phyloP scores from a whole-genome alignment of 768 basidiomycete species.

The Rubroboletus pulcherrimus region DNA sequence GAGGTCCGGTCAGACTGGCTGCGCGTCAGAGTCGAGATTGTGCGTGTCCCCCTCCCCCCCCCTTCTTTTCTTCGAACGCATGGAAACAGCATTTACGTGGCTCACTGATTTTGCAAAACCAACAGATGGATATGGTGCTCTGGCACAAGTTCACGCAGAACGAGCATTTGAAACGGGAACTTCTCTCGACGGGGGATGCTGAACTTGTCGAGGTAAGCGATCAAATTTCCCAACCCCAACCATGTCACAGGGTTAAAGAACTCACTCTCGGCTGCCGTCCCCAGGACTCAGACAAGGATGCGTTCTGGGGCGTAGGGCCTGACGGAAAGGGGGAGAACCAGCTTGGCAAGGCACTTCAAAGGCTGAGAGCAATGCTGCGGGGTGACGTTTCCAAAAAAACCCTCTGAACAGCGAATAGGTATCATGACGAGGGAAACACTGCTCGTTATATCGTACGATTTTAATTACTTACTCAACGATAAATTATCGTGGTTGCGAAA shows the following conservation, averaged over 20 bases:
- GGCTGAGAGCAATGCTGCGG: constrained; percentile 33
- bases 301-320: constrained; percentile 41
- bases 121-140: constrained; percentile 39
- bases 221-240: neutral
- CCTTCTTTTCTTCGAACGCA: constrained; percentile 13
- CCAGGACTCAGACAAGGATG: constrained; percentile 32
- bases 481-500: constrained; percentile 26
- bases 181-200: constrained; percentile 37
- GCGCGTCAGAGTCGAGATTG: constrained; percentile 32
- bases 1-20: constrained; percentile 36
- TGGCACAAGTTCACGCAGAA: constrained; percentile 41
- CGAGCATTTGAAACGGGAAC: constrained; percentile 29
- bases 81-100: constrained; percentile 6
- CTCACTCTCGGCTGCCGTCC: constrained; percentile 16
- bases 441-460: constrained; percentile 25
- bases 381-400: constrained; percentile 17
- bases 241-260: neutral
- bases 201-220: constrained; percentile 38
- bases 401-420: constrained; percentile 17
- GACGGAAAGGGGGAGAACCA: constrained; percentile 38
- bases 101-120: constrained; percentile 1
- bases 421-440: constrained; percentile 12
- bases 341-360: constrained; percentile 39
- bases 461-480: constrained; percentile 24
- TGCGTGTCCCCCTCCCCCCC: constrained; percentile 2